Evolutionary conservation across 2,329 filamentous ascomycete genomes (phyloP), one percentile per base, ranked within the genome.

Genomic region (Cladophialophora psammophila): DNA sequence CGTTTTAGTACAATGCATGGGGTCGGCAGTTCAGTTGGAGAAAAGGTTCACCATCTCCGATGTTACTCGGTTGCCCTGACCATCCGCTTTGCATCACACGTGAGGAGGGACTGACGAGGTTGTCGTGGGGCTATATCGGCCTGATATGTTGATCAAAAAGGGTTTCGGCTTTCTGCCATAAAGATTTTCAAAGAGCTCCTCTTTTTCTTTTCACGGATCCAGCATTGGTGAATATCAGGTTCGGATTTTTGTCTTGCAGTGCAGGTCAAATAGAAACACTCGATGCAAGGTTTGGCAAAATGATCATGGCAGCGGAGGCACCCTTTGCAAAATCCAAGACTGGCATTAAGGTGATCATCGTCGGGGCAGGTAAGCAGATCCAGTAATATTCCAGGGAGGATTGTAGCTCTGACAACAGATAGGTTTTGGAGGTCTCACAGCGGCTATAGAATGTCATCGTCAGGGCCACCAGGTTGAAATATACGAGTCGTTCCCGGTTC

Each of bases 321-420:
- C 63, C 58, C 20, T 64, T 61, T 31, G 60, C 54, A 42, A 65
- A 88, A 72, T 81, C 83, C 0, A 88, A 88, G 66, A 78, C 82
- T 26, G 80, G 80, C 63, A 80, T 84, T 72, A 79, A 78, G 38
- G 81, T 86, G 36, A 75, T 86, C 38, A 81, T 87, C 60, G 82
- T 87, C 6, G 85, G 85, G 80, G 65, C 74, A 35, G 73, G 74
- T 73, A 61, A 60, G 69, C 35, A 48, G 48, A 62, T 34, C 36
- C 42, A n/a, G 36, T 18, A 36, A 15, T 35, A 9, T n/a, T 38
- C 36, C 32, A 58, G 10, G 48, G 5, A 32, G 12, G 15, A 35
- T 10, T 20, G 20, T 18, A 34, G 5, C 36, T 31, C 56, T 60
- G 60, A 64, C 45, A 13, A 36, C 55, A 35, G 26, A 32, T 18